phyloP scores from a whole-genome alignment of 441 rosid species.

The Kokia cookei region DNA sequence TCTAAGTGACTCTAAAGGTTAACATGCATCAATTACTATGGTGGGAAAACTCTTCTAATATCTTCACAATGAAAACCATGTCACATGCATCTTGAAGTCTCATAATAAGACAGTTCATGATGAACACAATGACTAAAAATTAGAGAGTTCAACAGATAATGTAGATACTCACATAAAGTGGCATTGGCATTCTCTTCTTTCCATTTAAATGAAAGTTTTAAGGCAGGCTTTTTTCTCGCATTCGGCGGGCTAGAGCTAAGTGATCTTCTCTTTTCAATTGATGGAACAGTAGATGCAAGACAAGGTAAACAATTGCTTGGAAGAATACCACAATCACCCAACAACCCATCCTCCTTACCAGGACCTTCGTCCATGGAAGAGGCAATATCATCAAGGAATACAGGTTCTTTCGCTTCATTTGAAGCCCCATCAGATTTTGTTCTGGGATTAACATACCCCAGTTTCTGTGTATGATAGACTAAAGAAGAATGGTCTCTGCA shows the following conservation, averaged over 20 bases:
- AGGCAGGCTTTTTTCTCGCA: conserved; percentile 50
- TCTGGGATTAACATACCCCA: conserved; percentile 22
- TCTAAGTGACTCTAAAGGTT: not conserved
- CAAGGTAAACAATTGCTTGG: conserved; percentile 81
- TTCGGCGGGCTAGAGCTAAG: conserved; percentile 70
- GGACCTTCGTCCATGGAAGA: conserved; percentile 51
- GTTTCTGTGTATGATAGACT: conserved; percentile 31
- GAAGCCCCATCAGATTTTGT: conserved; percentile 28
- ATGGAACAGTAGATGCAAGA: conserved; percentile 56
- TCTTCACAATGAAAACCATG: not conserved
- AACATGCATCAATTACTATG: not conserved
- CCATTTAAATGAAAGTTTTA: conserved; percentile 68
- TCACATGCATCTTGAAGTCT: not conserved
- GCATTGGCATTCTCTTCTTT: conserved; percentile 60
- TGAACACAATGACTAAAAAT: not conserved
- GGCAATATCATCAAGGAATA: conserved; percentile 51
- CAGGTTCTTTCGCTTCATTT: conserved; percentile 43
- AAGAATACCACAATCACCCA: conserved; percentile 70
- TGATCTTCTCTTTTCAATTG: conserved; percentile 72
- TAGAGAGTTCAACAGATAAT: not conserved
- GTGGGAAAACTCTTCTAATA: not conserved
- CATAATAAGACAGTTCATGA: not conserved
- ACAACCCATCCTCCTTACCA: conserved; percentile 47
- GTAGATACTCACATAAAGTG: conserved; percentile 43
- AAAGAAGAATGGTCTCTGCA: conserved; percentile 27